These are phyloP conservation scores for Coelastrella sp. DNA, from an alignment of 139 green algal genomes.

Conservation along the genomic window DNA sequence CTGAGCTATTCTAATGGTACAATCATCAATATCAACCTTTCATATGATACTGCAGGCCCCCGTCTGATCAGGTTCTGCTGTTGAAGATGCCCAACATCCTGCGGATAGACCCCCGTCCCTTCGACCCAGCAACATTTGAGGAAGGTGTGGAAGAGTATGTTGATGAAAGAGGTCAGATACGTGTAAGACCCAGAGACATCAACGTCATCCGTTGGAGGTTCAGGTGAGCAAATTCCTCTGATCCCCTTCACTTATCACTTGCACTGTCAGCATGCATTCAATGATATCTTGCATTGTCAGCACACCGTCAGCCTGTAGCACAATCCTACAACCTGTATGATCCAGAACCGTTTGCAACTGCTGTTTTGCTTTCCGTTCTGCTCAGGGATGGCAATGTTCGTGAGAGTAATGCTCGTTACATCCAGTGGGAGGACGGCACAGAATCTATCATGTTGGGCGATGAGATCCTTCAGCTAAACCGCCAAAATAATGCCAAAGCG, in stretches of 20 bases:
- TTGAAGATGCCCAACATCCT: slow-evolving; percentile 77
- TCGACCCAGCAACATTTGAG: slow-evolving; percentile 65
- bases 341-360: background rate
- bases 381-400: background rate
- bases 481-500: slow-evolving; percentile 67
- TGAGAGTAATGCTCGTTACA: slow-evolving; percentile 84
- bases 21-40: background rate
- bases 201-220: slow-evolving; percentile 62
- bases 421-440: slow-evolving; percentile 84
- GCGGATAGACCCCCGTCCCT: slow-evolving; percentile 71
- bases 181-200: slow-evolving; percentile 51
- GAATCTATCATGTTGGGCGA: slow-evolving; percentile 79
- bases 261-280: too few species aligned
- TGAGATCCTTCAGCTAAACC: slow-evolving; percentile 79
- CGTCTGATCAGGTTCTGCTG: background rate
- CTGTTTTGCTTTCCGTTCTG: background rate
- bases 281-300: too few species aligned
- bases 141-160: background rate
- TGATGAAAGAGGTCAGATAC: slow-evolving; percentile 37
- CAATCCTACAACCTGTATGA: too few species aligned
- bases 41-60: slow-evolving; percentile 46
- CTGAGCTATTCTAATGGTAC: background rate
- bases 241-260: too few species aligned
- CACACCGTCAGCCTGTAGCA: too few species aligned
- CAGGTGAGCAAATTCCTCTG: background rate